A percentile compares a stretch with the other conserved stretches of the same genome.
Evolutionary conservation across 768 basidiomycete species (phyloP).

Genomic region (Suillus variegatus): DNA sequence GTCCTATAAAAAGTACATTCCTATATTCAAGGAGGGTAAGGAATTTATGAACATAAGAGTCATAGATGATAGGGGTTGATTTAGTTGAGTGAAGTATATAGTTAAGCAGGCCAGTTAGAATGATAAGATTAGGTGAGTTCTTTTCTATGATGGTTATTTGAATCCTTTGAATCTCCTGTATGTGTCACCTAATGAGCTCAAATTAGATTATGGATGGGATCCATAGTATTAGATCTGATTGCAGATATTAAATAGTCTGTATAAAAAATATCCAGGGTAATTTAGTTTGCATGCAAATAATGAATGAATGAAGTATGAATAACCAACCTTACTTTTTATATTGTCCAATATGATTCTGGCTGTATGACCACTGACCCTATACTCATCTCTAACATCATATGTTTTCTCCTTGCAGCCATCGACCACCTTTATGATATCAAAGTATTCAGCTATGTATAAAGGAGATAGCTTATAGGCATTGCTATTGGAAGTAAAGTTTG

Average conservation of each 20-base stretch:
- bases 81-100: constrained; percentile 8
- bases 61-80: constrained; percentile 13
- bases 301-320: too few species aligned
- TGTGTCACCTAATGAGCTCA: background rate
- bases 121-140: constrained; percentile 9
- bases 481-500: too few species aligned
- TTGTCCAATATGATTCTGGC: too few species aligned
- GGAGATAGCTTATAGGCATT: too few species aligned
- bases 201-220: constrained; percentile 11
- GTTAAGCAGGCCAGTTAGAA: constrained; percentile 12
- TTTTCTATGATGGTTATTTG: background rate
- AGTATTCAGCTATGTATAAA: too few species aligned
- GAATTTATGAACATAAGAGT: constrained; percentile 13
- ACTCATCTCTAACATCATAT: too few species aligned
- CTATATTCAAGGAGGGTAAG: constrained; percentile 13
- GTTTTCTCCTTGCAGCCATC: too few species aligned
- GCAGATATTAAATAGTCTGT: constrained; percentile 2
- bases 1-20: constrained; percentile 1
- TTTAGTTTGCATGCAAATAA: background rate
- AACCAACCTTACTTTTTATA: too few species aligned
- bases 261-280: too few species aligned
- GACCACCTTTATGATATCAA: too few species aligned
- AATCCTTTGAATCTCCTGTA: constrained; percentile 4
- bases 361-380: too few species aligned
- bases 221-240: constrained; percentile 11